These are phyloP conservation scores for Coprinopsis strossmayeri DNA, from an alignment of 768 basidiomycete species.

Conservation along the genomic window DNA sequence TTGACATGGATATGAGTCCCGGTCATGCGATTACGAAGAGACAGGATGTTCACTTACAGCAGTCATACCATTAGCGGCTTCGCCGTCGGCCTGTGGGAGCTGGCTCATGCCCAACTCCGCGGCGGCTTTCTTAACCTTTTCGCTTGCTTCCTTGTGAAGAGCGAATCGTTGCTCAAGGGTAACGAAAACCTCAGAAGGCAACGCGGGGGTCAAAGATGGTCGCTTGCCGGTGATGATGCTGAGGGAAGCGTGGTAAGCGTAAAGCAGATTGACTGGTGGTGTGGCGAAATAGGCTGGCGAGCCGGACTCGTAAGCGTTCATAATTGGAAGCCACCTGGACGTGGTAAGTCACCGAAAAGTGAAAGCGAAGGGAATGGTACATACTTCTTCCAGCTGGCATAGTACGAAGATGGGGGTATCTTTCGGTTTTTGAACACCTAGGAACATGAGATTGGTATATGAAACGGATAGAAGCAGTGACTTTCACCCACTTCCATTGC, in stretches of 20 bases:
- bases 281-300: conserved; percentile 89
- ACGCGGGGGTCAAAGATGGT: background rate
- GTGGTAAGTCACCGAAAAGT: background rate
- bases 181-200: conserved; percentile 3
- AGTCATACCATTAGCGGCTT: conserved; percentile 92
- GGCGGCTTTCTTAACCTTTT: conserved; percentile 63
- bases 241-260: conserved; percentile 84
- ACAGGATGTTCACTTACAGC: conserved; percentile 42
- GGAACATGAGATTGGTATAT: background rate
- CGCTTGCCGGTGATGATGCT: conserved; percentile 46
- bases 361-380: conserved; percentile 8
- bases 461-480: conserved; percentile 21
- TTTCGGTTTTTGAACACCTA: conserved; percentile 38
- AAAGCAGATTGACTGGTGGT: conserved; percentile 90
- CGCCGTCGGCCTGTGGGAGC: conserved; percentile 53
- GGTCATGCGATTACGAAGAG: background rate
- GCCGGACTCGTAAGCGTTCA: conserved; percentile 87
- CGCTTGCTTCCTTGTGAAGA: conserved; percentile 63
- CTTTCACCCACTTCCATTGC: conserved; percentile 67
- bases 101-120: conserved; percentile 64
- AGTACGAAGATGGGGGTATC: conserved; percentile 69
- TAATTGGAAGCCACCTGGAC: conserved; percentile 81
- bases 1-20: background rate
- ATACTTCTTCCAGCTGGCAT: conserved; percentile 85
- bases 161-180: conserved; percentile 68